A percentile compares a stretch with the other conserved stretches of the same genome.
These are phyloP conservation scores for Cyclaneusma minus DNA, from an alignment of 2,329 filamentous ascomycete genomes.

Conservation along the genomic window DNA sequence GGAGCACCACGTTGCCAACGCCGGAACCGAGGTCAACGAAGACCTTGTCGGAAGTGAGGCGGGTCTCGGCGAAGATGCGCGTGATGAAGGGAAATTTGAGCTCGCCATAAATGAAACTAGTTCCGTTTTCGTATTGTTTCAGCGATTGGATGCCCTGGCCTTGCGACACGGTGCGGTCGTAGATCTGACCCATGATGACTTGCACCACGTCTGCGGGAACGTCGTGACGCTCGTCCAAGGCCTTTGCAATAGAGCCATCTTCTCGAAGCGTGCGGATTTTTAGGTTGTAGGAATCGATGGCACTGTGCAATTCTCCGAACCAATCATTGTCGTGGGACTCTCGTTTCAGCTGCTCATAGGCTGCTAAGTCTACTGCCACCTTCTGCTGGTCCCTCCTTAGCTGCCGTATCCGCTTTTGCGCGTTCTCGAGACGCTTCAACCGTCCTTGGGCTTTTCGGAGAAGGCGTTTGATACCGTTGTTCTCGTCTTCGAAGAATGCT, in stretches of 20 bases:
- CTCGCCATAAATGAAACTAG: constrained; percentile 91
- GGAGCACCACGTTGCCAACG: constrained; percentile 88
- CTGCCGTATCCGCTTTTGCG: too few relatives aligned
- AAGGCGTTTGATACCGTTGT: constrained; percentile 58
- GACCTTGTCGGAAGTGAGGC: constrained; percentile 66
- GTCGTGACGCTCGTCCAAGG: constrained; percentile 52
- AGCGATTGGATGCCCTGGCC: constrained; percentile 72
- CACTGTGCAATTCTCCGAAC: constrained; percentile 52
- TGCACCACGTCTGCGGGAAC: constrained; percentile 60
- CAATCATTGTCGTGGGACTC: too few relatives aligned
- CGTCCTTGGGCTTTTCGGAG: constrained; percentile 71
- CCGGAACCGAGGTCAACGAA: constrained; percentile 94
- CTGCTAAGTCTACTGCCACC: constrained; percentile 10
- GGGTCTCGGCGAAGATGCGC: constrained; percentile 60
- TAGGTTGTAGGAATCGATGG: constrained; percentile 64
- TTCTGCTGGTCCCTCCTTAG: too few relatives aligned
- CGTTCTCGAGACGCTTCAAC: too few relatives aligned
- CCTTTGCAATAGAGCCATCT: constrained; percentile 56
- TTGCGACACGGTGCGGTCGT: constrained; percentile 83
- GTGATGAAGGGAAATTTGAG: constrained; percentile 73
- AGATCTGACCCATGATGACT: constrained; percentile 75
- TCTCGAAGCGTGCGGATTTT: constrained; percentile 48
- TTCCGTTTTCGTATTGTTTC: constrained; percentile 74
- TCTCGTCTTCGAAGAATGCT: constrained; percentile 52
- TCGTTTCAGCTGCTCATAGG: constrained; percentile 37